Evolutionary conservation across 2,329 filamentous ascomycete species (phyloP).

Genomic region (Aureobasidium sp.): DNA sequence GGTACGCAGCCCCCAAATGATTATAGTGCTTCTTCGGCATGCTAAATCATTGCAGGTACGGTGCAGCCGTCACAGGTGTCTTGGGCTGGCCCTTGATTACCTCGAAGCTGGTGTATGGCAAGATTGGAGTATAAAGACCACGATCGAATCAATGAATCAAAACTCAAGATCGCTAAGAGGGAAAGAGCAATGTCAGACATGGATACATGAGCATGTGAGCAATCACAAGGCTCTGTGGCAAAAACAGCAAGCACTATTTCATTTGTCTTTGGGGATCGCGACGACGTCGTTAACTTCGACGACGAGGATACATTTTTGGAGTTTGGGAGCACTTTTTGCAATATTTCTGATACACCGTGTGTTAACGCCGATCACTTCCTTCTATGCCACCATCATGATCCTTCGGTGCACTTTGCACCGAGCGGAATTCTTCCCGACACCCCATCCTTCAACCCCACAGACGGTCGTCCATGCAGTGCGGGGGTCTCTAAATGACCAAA

Average conservation of each 20-base stretch:
- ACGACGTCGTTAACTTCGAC: not conserved
- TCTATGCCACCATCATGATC: not conserved
- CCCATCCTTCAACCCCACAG: not conserved
- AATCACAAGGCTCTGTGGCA: not conserved
- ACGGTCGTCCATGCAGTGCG: not conserved
- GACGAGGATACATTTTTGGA: not conserved
- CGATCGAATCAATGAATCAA: not conserved
- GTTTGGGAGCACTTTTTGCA: not conserved
- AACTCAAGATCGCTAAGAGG: not conserved
- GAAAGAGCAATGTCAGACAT: not conserved
- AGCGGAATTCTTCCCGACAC: slow-evolving; percentile 12
- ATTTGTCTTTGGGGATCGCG: not conserved
- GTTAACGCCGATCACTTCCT: not conserved
- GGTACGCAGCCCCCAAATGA: not conserved
- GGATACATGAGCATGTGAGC: not conserved
- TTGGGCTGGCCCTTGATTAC: not conserved
- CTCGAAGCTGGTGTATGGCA: not conserved
- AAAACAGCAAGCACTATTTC: not conserved
- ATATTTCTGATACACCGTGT: not conserved
- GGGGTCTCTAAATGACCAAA: not conserved
- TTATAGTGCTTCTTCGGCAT: too few relatives aligned
- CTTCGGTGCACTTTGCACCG: not conserved
- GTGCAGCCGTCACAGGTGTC: not conserved
- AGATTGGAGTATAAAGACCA: not conserved
- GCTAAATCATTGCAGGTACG: not conserved